Conservation (phyloP, 2,329 filamentous ascomycete species). For the Aspergillus thermomutatus region DNA sequence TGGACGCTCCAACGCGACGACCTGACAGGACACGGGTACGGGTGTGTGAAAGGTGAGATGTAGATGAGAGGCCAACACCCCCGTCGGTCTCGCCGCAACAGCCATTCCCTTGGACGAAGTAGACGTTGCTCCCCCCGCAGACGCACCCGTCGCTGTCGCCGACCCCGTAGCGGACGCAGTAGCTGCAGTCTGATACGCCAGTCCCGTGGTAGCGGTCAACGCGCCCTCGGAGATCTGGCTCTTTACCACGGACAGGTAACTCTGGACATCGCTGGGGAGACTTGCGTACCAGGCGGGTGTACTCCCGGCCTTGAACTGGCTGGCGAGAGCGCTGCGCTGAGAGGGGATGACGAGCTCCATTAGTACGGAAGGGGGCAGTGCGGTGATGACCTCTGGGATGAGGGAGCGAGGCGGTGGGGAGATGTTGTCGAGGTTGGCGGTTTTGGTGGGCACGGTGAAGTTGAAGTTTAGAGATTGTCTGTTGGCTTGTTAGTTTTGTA, state of each 20-base stretch:
- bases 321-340: slow-evolving; percentile 28
- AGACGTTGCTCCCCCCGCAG: slow-evolving; percentile 8
- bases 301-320: slow-evolving; percentile 28
- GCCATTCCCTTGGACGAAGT: slow-evolving; percentile 16
- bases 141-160: slow-evolving; percentile 8
- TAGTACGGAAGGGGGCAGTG: slow-evolving; percentile 28
- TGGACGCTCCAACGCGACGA: too few species aligned
- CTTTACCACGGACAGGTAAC: slow-evolving; percentile 30
- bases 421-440: slow-evolving; percentile 30
- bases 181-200: slow-evolving; percentile 11
- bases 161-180: slow-evolving; percentile 7
- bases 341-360: slow-evolving; percentile 27
- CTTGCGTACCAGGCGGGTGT: slow-evolving; percentile 32
- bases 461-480: slow-evolving; percentile 12
- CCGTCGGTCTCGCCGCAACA: slow-evolving; percentile 15
- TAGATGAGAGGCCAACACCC: too few species aligned
- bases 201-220: slow-evolving; percentile 22
- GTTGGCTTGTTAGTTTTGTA: slow-evolving; percentile 1
- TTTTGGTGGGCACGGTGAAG: slow-evolving; percentile 14
- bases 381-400: slow-evolving; percentile 28
- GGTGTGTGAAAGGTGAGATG: too few species aligned
- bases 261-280: slow-evolving; percentile 30
- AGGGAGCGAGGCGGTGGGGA: slow-evolving; percentile 28
- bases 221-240: slow-evolving; percentile 26
- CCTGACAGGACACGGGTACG: too few species aligned